Evolutionary conservation across 352 stramenopile species (phyloP), one percentile per base, ranked within the genome.

Genomic region (Phytophthora pisi): DNA sequence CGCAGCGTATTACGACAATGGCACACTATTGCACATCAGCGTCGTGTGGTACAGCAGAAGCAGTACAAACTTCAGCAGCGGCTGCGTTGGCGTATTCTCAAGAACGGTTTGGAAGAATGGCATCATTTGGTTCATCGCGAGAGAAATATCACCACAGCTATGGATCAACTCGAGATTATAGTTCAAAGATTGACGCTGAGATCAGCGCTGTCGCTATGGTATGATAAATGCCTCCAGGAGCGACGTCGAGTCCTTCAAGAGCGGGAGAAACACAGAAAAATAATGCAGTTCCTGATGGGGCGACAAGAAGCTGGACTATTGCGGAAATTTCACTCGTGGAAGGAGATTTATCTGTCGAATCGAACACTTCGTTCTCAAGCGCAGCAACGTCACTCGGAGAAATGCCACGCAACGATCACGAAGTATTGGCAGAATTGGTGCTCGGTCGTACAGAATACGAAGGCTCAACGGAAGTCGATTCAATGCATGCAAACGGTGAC

Each of bases 231-330:
- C 38, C 11, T 68, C 16, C 28, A 63, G 7, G 59, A 68, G 31
- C 75, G 38, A 9, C 36, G 42, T 5, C 31, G 31, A n/a, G n/a
- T 56, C 5, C 18, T 42, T 23, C 40, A 51, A 45, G 56, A 79
- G 28, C 53, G 11, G 3, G 64, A 81, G 26, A 77, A 62, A 42
- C 70, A 84, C 34, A 69, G 65, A 40, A 71, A 68, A 26, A 51
- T 88, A 18, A 42, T 80, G 47, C 64, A 68, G 49, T 77, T 85
- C 13, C 51, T 86, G 43, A 65, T 81, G 63, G 58, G 40, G 2
- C 82, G 62, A 42, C 49, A 80, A 36, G 54, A 69, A 56, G 63
- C 54, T 36, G 38, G n/a, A 0, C 31, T 84, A 5, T 36, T 71
- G 23, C 67, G 65, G 23, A 72, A 51, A 24, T 82, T 90, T 43